Evolutionary conservation across 2,329 filamentous ascomycete species (phyloP).

Genomic region (Cladophialophora exuberans): DNA sequence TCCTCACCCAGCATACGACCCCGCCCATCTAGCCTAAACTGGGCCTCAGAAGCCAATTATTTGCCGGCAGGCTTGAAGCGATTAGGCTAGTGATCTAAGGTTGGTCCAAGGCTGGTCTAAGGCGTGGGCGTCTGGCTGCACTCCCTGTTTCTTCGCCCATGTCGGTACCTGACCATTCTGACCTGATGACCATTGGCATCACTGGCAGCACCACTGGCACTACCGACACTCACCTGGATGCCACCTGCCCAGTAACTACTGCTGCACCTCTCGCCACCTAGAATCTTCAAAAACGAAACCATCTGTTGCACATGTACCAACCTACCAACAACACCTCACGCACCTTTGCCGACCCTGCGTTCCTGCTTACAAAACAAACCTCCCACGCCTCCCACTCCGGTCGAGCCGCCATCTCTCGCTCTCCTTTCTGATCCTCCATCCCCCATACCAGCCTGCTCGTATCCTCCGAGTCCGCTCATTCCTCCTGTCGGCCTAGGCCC

Average conservation of each 20-base stretch:
- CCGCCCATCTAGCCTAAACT: neutral
- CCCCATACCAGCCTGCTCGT: too few relatives aligned
- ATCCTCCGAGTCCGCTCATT: constrained; percentile 2
- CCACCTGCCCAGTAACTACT: neutral
- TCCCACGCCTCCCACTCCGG: constrained; percentile 5
- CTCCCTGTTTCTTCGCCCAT: constrained; percentile 4
- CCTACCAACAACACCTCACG: too few relatives aligned
- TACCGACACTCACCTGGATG: neutral
- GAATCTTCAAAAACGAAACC: too few relatives aligned
- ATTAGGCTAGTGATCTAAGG: neutral
- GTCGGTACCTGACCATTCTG: neutral
- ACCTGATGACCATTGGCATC: neutral
- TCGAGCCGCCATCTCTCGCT: constrained; percentile 5
- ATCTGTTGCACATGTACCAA: too few relatives aligned
- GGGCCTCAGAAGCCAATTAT: neutral
- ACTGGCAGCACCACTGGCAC: neutral
- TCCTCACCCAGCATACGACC: too few relatives aligned
- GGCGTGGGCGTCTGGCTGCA: neutral
- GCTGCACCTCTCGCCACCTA: too few relatives aligned
- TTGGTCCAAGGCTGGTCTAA: too few relatives aligned
- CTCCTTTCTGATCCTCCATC: neutral
- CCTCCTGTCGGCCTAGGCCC: constrained; percentile 14
- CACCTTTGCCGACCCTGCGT: too few relatives aligned
- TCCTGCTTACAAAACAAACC: constrained; percentile 1
- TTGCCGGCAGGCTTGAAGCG: neutral